Conservation (phyloP, 2,329 filamentous ascomycete species). For the Graphiopsis chlorocephala region DNA sequence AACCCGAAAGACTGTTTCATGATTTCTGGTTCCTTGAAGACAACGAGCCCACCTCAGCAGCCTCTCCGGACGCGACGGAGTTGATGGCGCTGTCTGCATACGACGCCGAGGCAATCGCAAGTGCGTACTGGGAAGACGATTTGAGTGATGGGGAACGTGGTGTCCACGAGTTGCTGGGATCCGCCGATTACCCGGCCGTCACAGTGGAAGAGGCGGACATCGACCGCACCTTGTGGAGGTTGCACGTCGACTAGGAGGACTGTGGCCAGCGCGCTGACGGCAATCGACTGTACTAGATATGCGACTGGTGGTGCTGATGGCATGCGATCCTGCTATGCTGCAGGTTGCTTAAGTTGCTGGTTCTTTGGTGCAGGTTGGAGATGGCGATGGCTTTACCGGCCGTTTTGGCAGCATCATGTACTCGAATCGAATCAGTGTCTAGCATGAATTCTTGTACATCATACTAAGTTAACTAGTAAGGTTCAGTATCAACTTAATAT, state of each 20-base stretch:
- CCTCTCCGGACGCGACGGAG: neutral
- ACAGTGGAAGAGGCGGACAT: constrained; percentile 1
- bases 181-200: neutral
- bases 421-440: neutral
- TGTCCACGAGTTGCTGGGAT: neutral
- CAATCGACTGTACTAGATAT: neutral
- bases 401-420: neutral
- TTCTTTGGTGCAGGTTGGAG: neutral
- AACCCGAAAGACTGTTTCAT: too few species aligned
- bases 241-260: neutral
- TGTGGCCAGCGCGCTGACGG: neutral
- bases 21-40: too few species aligned
- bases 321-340: neutral
- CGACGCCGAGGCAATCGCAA: neutral
- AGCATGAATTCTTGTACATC: neutral
- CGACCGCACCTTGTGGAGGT: constrained; percentile 2
- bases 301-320: neutral
- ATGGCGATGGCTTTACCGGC: neutral
- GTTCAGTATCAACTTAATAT: neutral
- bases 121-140: neutral
- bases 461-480: neutral
- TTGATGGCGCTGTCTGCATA: neutral
- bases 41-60: too few species aligned
- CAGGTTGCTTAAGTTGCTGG: neutral
- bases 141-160: neutral